phyloP scores from a whole-genome alignment of 2,329 filamentous ascomycete genomes.

The Tolypocladium endophyticum region DNA sequence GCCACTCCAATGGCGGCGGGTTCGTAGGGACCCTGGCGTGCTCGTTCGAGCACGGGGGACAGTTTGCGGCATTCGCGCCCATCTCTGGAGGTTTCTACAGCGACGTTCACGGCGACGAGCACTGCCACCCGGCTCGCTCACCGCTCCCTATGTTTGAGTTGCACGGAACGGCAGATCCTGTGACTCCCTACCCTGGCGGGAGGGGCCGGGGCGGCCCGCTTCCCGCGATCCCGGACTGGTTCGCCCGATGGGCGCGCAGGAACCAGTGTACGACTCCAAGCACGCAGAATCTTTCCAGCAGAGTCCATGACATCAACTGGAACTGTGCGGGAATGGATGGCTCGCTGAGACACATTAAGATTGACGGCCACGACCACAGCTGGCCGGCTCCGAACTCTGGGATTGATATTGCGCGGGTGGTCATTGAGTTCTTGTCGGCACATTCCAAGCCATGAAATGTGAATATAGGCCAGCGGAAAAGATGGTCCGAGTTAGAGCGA shows the following conservation, averaged over 20 bases:
- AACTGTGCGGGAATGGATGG: constrained; percentile 6
- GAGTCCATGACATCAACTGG: constrained; percentile 7
- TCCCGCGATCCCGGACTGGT: constrained; percentile 30
- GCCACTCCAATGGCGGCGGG: constrained; percentile 34
- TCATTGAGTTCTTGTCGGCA: constrained; percentile 5
- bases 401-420: constrained; percentile 2
- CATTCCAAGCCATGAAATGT: constrained; percentile 1
- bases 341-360: constrained; percentile 8
- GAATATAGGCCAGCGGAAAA: too few relatives aligned
- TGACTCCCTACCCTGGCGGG: constrained; percentile 33
- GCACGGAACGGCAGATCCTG: constrained; percentile 36
- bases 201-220: constrained; percentile 27
- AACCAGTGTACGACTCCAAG: constrained; percentile 6
- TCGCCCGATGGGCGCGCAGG: constrained; percentile 24
- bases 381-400: constrained; percentile 5
- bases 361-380: constrained; percentile 7
- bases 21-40: constrained; percentile 32
- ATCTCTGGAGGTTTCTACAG: constrained; percentile 32
- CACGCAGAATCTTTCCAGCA: constrained; percentile 1
- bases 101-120: constrained; percentile 13
- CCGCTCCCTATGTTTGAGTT: constrained; percentile 36
- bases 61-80: constrained; percentile 30
- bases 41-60: constrained; percentile 19
- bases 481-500: too few relatives aligned
- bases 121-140: constrained; percentile 27